Percentiles rank a stretch among this genome's conserved stretches.
Evolutionary conservation across 352 stramenopile genomes (phyloP).

Genomic region (Globisporangium lucens): DNA sequence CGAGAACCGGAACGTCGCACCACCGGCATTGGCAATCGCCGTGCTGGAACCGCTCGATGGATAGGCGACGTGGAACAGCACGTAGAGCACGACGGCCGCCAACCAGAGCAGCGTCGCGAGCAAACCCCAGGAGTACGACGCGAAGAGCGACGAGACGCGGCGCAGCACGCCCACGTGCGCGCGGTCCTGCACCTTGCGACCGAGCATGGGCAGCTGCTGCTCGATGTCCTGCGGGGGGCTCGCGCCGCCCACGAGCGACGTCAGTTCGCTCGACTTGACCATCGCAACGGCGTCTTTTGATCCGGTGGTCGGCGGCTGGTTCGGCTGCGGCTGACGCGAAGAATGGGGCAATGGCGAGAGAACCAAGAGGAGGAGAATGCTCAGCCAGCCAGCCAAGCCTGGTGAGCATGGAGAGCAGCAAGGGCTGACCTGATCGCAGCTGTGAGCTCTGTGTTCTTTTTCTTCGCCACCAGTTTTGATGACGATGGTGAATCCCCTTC

Average conservation of each 20-base stretch:
- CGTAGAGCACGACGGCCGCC: slow-evolving; percentile 4
- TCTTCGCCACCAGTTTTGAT: background rate
- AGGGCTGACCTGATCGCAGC: background rate
- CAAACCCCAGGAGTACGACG: slow-evolving; percentile 14
- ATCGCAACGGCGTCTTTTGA: background rate
- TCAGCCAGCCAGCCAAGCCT: background rate
- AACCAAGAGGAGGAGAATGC: background rate
- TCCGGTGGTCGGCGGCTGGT: background rate
- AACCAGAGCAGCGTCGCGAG: slow-evolving; percentile 14
- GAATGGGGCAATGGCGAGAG: background rate
- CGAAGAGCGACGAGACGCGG: slow-evolving; percentile 1
- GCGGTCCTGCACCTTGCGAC: background rate
- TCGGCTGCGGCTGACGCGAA: background rate
- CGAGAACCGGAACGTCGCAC: slow-evolving; percentile 23
- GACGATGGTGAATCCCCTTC: background rate
- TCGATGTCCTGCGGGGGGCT: slow-evolving; percentile 4
- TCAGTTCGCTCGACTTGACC: slow-evolving; percentile 14
- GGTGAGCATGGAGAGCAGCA: background rate
- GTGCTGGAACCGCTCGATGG: background rate
- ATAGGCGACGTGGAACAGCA: slow-evolving; percentile 3
- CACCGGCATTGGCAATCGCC: background rate
- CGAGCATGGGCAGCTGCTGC: background rate
- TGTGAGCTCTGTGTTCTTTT: background rate
- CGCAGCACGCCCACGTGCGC: background rate
- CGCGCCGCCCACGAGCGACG: slow-evolving; percentile 13